Base-by-base conservation (phyloP, 306 rosid genomes). In the Ormosia emarginata region DNA sequence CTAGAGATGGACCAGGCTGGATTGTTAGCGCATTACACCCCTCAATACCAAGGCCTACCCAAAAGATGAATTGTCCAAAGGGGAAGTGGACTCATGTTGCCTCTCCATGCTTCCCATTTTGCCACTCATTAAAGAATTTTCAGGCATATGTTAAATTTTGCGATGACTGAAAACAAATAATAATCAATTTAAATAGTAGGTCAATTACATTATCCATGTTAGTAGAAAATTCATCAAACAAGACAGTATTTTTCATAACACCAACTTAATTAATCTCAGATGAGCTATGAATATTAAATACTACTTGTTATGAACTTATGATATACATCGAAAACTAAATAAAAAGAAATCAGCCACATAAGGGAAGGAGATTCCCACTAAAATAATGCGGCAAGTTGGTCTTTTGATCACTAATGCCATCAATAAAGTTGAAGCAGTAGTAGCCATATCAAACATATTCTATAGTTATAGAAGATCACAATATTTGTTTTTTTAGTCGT, bases 391-490 rank as follows among this genome's bases (percentile, higher is more conserved):
- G 4, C 37, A 62, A 76, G 15, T 65, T 47, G 79, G 64, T 8
- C 12, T 24, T 24, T 50, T 63, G 67, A 58, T 17, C 66, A 71
- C 3, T 36, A 68, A 41, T 67, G 49, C 37, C 24, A 44, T 10
- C 43, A 9, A 34, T 9, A 67, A 67, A 78, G 82, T 39, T 29
- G 75, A 41, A 4, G 63, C 15, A 65, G 66, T 14, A 10, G 71
- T 65, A 39, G 24, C 65, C 73, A 77, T 50, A 18, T 77, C 24
- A 39, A 37, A 73, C 78, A 73, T 73, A 39, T 56, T 73, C 24
- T 57, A 43, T 57, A 29, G 55, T 24, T 24, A 24, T 24, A 24
- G 24, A 1, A 24, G 30, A 74, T 57, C 40, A 57, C 67, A 37
- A 56, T 37, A 39, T 37, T 56, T 73, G 67, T 12, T 12, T 17